A percentile compares a stretch with the other conserved stretches of the same genome.
These are phyloP conservation scores for Ochromonas danica DNA, from an alignment of 108 stramenopile genomes.

Conservation along the genomic window DNA sequence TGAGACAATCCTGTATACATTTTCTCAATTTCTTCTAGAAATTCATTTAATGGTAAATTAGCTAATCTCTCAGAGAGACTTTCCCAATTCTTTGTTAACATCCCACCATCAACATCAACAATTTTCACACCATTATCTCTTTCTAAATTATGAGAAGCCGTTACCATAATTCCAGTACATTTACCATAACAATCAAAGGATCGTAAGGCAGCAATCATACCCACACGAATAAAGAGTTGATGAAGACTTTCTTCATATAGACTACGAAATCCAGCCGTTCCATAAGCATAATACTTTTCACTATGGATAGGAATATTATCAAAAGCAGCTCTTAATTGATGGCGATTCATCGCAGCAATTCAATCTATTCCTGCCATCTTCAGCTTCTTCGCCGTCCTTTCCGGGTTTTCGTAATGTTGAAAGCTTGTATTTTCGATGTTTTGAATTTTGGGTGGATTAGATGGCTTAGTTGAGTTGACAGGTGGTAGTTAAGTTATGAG, in stretches of 20 bases:
- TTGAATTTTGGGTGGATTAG: too few species aligned
- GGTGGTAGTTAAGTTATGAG: too few species aligned
- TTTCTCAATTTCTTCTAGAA: constrained; percentile 11
- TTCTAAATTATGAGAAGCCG: constrained; percentile 91
- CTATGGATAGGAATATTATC: too few species aligned
- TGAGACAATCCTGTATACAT: background rate
- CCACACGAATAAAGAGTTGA: constrained; percentile 2
- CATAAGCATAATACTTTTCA: too few species aligned
- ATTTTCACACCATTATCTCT: constrained; percentile 94
- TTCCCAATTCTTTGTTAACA: constrained; percentile 77
- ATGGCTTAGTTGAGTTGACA: too few species aligned
- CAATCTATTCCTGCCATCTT: too few species aligned
- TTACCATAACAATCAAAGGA: background rate
- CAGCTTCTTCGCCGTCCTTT: too few species aligned
- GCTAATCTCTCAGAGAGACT: constrained; percentile 64
- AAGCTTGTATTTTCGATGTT: too few species aligned
- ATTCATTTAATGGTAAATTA: constrained; percentile 40
- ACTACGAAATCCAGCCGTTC: constrained; percentile 29
- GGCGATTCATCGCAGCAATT: too few species aligned
- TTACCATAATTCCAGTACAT: constrained; percentile 83
- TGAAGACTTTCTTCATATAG: background rate
- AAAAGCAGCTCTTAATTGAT: too few species aligned
- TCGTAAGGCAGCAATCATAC: constrained; percentile 27
- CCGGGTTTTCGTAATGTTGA: too few species aligned
- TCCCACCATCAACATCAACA: constrained; percentile 83